These are phyloP conservation scores for Diaporthe amygdali DNA, from an alignment of 2,329 filamentous ascomycete genomes.

Conservation along the genomic window DNA sequence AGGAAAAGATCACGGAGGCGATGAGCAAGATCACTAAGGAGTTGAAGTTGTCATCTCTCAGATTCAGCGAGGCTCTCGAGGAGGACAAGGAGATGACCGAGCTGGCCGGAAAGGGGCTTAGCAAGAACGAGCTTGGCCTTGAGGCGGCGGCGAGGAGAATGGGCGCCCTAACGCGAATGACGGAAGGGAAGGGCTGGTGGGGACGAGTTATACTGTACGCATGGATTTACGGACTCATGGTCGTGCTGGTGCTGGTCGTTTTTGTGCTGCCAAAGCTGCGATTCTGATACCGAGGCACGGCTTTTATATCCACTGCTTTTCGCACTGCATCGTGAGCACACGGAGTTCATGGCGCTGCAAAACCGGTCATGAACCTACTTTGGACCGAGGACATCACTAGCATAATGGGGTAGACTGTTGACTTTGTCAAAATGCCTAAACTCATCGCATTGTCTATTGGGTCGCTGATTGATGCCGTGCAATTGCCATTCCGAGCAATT, in stretches of 20 bases:
- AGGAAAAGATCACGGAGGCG: constrained; percentile 80
- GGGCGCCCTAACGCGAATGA: constrained; percentile 78
- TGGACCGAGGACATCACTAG: too few species aligned
- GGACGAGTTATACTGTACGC: constrained; percentile 83
- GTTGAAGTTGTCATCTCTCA: constrained; percentile 76
- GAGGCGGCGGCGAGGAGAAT: constrained; percentile 78
- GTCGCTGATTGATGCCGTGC: background rate
- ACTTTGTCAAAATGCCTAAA: background rate
- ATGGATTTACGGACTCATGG: constrained; percentile 82
- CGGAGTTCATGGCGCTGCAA: background rate
- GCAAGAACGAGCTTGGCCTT: constrained; percentile 77
- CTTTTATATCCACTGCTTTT: background rate
- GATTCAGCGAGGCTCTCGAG: constrained; percentile 75
- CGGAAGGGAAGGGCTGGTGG: constrained; percentile 88
- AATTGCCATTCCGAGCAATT: too few species aligned
- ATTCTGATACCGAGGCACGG: constrained; percentile 59
- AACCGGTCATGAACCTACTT: background rate
- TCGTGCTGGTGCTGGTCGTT: constrained; percentile 79
- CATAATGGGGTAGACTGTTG: background rate
- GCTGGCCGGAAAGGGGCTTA: constrained; percentile 75
- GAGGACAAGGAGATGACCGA: constrained; percentile 73
- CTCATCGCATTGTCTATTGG: background rate
- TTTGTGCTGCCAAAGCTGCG: constrained; percentile 87
- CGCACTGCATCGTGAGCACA: background rate
- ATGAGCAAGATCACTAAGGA: constrained; percentile 81